Evolutionary conservation across 108 stramenopile genomes (phyloP), one percentile per base, ranked within the genome.

Genomic region (Fragilariopsis cylindrus): DNA sequence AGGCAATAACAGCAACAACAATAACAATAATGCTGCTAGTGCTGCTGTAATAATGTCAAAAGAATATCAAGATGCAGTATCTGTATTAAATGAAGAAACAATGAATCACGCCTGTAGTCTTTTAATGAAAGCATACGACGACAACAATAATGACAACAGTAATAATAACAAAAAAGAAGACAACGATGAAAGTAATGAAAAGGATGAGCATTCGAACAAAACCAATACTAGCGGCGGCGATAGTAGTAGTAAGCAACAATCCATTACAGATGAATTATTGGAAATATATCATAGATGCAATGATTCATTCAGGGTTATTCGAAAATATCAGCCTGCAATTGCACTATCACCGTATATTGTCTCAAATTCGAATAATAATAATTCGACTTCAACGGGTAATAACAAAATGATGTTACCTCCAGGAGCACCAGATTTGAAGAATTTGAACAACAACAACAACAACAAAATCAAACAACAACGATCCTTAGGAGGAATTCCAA

Each of bases 81-180:
- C 76, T 48, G 45, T 70, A 11, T 56, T 81, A 19, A 65, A 60
- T 48, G 75, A 72, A 19, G 60, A 50, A 7, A 73, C 71, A 9
- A 76, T 81, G 80, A 60, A 60, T 21, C 65, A 66, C 9, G 75
- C 75, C 1, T 81, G 80, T 56, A 42, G 67, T 21, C 55, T 77
- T 40, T 16, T 76, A 4, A 15, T 81, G 49, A 52, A 71, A 12
- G 62, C 57, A 50, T 16, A 45, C 57, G 67, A 75, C 18, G 46
- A 49, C 12, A 65, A 75, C 48, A 41, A 65, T 44, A 44, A 48
- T 8, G 56, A 71, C 11, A 49, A 66, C 18, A 19, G 3, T 19
- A 4, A 0, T 52, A 1, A 11, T 21, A 21, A 21, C 9, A n/a
- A 56, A 56, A 6, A 60, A 60, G 21, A 30, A 30, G 18, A 30